Base-by-base conservation (phyloP, 257 asterid species). In the Asclepias syriaca region DNA sequence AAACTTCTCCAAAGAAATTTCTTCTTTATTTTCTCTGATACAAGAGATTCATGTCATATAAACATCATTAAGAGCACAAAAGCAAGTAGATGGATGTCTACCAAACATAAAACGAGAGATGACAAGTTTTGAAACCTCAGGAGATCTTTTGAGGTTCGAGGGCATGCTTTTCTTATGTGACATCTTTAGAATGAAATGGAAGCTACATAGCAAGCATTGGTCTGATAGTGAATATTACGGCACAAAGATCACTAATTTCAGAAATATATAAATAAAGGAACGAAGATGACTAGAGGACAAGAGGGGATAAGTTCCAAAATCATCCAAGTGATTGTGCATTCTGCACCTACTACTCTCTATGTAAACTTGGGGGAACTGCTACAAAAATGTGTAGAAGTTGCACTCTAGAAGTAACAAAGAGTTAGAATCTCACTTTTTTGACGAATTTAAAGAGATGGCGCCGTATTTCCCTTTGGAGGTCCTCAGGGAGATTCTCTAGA, bases 401-500 rank as follows among this genome's bases (percentile, higher is more conserved):
- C 19, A 18, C 55, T 50, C n/a, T 45, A n/a, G 8, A 43, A 57
- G 51, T 21, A 71, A 40, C 10, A 1, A 71, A 19, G 24, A 64
- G 55, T 14, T 27, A 29, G 67, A 73, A 71, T 29, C 94, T 81
- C 78, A 94, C 97, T 82, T 85, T 89, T 82, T 91, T 84, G 67
- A 90, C 77, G 75, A 84, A 89, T 71, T 90, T 86, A 77, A 90
- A 89, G 66, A 94, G 98, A 86, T 94, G 98, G 19, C 95, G 87
- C 72, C 99, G 76, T 69, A 94, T 91, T 51, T 83, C 96, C 77
- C 93, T 83, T 80, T 90, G 98, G 70, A 94, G 92, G 77, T 94
- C 97, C 84, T 91, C 99, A 14, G 98, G 99, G 27, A 94, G 89
- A 76, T 91, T 86, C 83, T 91, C 98, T 89, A 94, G 78, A 16